Evolutionary conservation across 1,139 yeast genomes (phyloP).

Genomic region (Meyerozyma carpophila): DNA sequence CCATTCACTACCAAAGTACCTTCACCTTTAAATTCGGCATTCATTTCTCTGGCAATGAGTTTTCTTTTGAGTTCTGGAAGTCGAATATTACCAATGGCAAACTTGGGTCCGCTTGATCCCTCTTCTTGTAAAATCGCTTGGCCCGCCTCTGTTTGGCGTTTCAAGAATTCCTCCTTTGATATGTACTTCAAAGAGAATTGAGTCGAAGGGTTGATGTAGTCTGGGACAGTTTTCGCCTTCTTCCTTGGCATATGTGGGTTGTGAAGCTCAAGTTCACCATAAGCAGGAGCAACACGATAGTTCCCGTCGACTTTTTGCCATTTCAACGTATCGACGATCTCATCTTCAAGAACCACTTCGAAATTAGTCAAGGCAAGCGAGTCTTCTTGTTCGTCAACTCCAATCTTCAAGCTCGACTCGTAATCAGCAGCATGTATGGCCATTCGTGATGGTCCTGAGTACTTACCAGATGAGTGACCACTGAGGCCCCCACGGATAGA

Average conservation of each 20-base stretch:
- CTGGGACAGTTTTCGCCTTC: slow-evolving; percentile 18
- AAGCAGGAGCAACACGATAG: slow-evolving; percentile 75
- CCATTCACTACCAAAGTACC: slow-evolving; percentile 88
- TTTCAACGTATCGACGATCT: slow-evolving; percentile 52
- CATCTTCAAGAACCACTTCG: slow-evolving; percentile 67
- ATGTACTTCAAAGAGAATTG: slow-evolving; percentile 32
- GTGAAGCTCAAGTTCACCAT: slow-evolving; percentile 59
- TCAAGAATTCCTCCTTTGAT: slow-evolving; percentile 12
- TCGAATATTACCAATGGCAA: slow-evolving; percentile 86
- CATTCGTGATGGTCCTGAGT: neutral
- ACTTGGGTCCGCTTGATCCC: slow-evolving; percentile 24
- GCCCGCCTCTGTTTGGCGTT: slow-evolving; percentile 5
- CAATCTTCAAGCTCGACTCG: slow-evolving; percentile 33
- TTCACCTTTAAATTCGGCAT: slow-evolving; percentile 88
- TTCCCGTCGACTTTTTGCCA: slow-evolving; percentile 89
- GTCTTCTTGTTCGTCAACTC: slow-evolving; percentile 37
- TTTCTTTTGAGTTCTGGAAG: slow-evolving; percentile 74
- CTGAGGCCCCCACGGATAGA: neutral
- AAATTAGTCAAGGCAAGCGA: slow-evolving; percentile 51
- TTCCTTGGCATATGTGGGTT: slow-evolving; percentile 16
- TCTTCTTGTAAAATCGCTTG: slow-evolving; percentile 4
- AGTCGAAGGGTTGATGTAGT: slow-evolving; percentile 31
- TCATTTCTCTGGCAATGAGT: slow-evolving; percentile 52
- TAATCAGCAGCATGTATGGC: neutral
- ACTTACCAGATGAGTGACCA: neutral